Evolutionary conservation across 495 filamentous ascomycete species (phyloP).

Genomic region (Talaromyces ruber): DNA sequence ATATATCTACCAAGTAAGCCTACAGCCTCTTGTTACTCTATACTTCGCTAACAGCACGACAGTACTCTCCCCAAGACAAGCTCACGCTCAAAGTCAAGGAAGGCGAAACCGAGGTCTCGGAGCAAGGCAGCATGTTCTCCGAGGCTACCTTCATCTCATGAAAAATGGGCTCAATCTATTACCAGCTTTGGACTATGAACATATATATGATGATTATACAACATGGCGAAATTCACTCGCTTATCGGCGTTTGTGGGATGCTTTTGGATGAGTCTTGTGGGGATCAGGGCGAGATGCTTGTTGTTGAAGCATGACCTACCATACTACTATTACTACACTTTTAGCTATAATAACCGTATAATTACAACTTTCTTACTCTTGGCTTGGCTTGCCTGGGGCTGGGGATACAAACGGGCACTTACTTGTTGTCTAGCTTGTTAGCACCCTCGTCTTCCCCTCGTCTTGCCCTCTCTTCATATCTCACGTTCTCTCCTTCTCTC

Average conservation of each 20-base stretch:
- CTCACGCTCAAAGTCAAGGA: constrained; percentile 73
- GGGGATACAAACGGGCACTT: neutral
- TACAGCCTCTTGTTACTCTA: neutral
- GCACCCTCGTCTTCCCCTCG: neutral
- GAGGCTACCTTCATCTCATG: constrained; percentile 91
- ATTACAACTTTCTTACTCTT: neutral
- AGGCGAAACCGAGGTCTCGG: constrained; percentile 63
- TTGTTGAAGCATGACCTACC: neutral
- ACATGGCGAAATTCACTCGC: neutral
- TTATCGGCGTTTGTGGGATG: neutral
- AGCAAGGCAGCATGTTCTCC: constrained; percentile 68
- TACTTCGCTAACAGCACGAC: neutral
- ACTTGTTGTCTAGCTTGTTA: neutral
- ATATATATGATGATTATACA: constrained; percentile 1
- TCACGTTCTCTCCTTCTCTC: neutral
- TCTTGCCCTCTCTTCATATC: too few relatives aligned
- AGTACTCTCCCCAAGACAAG: constrained; percentile 59
- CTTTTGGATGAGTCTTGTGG: neutral
- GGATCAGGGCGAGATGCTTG: neutral
- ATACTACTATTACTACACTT: neutral
- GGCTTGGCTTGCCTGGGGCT: neutral
- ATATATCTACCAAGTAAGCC: constrained; percentile 90
- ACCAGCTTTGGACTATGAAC: neutral
- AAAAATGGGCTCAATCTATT: constrained; percentile 5
- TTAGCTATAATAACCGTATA: neutral